phyloP scores from a whole-genome alignment of 116 monocot genomes.

The Dioscorea cayenensis region DNA sequence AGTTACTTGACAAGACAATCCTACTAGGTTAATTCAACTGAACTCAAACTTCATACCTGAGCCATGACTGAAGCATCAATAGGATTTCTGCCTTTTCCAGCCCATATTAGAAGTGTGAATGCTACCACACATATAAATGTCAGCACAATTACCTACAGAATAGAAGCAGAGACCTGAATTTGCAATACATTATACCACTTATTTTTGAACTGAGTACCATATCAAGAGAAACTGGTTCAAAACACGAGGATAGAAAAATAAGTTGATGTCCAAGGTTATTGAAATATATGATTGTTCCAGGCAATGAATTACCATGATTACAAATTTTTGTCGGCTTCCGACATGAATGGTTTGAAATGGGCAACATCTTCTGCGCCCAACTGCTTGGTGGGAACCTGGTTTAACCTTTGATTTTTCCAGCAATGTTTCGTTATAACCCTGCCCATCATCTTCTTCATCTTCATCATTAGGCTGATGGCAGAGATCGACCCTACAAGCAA shows the following conservation, averaged over 20 bases:
- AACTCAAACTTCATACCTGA: slow-evolving; percentile 36
- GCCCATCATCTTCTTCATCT: slow-evolving; percentile 78
- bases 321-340: slow-evolving; percentile 89
- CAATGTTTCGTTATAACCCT: slow-evolving; percentile 42
- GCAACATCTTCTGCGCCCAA: slow-evolving; percentile 52
- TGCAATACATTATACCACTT: background rate
- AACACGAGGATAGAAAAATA: no score
- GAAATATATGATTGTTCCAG: background rate
- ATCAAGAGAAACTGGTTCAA: background rate
- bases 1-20: background rate
- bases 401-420: slow-evolving; percentile 55
- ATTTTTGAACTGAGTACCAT: background rate
- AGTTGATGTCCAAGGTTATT: background rate
- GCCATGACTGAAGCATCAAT: slow-evolving; percentile 79
- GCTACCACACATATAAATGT: slow-evolving; percentile 73
- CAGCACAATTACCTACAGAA: slow-evolving; percentile 64
- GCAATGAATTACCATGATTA: slow-evolving; percentile 53
- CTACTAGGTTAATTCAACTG: background rate
- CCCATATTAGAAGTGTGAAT: slow-evolving; percentile 77
- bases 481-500: slow-evolving; percentile 70
- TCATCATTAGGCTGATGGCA: slow-evolving; percentile 96
- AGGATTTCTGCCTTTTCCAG: slow-evolving; percentile 77
- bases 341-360: slow-evolving; percentile 48
- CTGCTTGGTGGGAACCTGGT: slow-evolving; percentile 19
- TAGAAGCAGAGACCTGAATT: slow-evolving; percentile 1